Evolutionary conservation across 257 asterid genomes (phyloP), one percentile per base, ranked within the genome.

Genomic region (Salvia hispanica): DNA sequence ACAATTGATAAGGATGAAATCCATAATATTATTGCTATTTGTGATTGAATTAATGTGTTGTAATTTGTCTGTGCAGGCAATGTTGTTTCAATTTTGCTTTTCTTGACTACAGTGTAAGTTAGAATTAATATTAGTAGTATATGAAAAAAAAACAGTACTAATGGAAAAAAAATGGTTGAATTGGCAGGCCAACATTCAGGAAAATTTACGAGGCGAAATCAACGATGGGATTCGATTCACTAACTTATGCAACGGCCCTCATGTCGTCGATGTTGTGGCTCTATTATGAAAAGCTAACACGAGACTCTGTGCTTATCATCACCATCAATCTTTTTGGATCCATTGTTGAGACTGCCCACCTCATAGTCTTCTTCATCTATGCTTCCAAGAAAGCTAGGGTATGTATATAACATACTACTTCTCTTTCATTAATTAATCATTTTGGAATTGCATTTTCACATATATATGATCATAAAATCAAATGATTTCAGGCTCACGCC

Each of bases 61-160:
- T 39, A 4, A 36, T 16, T 18, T 18, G 0, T 7, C 4, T 51
- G 25, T 72, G 70, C 85, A 92, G 98, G 97, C 37, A 93, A 90
- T 81, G 40, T 90, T 14, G 74, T 88, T 3, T 93, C 98, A 13
- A 9, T 88, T 55, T 69, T 78, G 6, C 96, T 90, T 50, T 90
- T 72, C 82, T 69, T 90, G 43, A 87, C 97, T 56, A 97, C 97
- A 6, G 0, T 81, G 98, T 90, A 88, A 90, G 96, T 82, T 55
- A 6, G 0, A 11, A 43, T 44, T 21, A 13, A 9, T 14, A 13
- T 7, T 16, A n/a, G 10, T 48, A 16, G 7, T 9, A 9, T 6
- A 5, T 33, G 25, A 47, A 4, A 5, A 9, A 13, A 46, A 45
- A 46, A 5, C 1, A n/a, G 2, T 25, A 25, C 31, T 25, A 4